phyloP scores from a whole-genome alignment of 208 protist genomes.

The Wallacemonas collosoma region DNA sequence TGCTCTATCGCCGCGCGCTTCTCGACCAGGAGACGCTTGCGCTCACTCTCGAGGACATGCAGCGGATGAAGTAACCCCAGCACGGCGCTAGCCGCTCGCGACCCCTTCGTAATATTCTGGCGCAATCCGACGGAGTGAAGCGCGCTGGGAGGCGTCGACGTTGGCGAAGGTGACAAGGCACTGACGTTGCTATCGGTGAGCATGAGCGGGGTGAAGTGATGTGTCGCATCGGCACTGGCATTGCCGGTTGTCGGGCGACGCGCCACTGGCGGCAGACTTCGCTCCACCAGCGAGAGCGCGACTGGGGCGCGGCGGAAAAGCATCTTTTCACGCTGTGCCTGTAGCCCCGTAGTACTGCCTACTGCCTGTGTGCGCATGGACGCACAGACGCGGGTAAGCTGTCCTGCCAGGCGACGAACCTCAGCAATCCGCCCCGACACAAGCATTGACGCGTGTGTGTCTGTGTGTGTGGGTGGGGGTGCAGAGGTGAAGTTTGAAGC shows the following conservation, averaged over 20 bases:
- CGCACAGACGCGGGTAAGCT: not conserved
- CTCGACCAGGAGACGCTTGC: not conserved
- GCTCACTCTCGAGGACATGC: not conserved
- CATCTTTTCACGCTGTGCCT: constrained; percentile 44
- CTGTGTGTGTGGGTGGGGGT: too few relatives aligned
- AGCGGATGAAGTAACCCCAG: not conserved
- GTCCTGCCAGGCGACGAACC: constrained; percentile 20
- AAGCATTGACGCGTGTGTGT: constrained; percentile 23
- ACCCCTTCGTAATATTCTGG: not conserved
- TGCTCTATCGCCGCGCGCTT: not conserved
- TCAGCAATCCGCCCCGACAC: constrained; percentile 33
- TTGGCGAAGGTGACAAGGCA: too few relatives aligned
- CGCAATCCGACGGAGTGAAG: too few relatives aligned
- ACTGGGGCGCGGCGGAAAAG: constrained; percentile 72
- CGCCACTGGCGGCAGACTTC: constrained; percentile 39
- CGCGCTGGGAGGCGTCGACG: too few relatives aligned
- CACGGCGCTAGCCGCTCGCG: not conserved
- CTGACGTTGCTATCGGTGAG: too few relatives aligned
- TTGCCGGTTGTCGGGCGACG: not conserved
- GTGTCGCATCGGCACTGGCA: not conserved
- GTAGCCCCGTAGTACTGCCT: not conserved
- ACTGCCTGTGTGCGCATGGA: not conserved
- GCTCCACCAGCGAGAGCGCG: constrained; percentile 71
- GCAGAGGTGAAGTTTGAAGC: too few relatives aligned
- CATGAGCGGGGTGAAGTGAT: too few relatives aligned